Percentiles rank a stretch among this genome's conserved stretches.
Evolutionary conservation across 2,329 filamentous ascomycete genomes (phyloP).

Genomic region (Pseudogymnoascus sp.): DNA sequence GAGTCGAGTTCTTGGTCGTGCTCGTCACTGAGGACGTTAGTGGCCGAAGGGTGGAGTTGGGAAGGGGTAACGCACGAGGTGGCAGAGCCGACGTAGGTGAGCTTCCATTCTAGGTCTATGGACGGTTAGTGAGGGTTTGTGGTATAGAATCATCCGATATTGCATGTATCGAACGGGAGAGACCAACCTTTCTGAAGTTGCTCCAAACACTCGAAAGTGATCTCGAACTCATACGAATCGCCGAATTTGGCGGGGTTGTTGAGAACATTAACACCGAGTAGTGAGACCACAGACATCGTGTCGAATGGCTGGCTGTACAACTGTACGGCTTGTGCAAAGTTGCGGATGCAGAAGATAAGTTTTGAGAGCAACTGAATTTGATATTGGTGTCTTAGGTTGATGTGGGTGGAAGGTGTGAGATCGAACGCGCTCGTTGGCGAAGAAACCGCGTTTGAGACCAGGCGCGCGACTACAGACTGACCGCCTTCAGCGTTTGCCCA

Average conservation of each 20-base stretch:
- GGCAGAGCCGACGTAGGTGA: slow-evolving; percentile 97
- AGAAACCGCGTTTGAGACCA: slow-evolving; percentile 9
- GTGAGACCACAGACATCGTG: slow-evolving; percentile 90
- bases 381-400: slow-evolving; percentile 14
- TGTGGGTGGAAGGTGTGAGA: slow-evolving; percentile 9
- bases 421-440: slow-evolving; percentile 9
- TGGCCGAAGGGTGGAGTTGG: slow-evolving; percentile 16
- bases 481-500: slow-evolving; percentile 3
- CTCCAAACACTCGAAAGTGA: slow-evolving; percentile 97
- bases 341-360: slow-evolving; percentile 19
- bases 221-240: slow-evolving; percentile 92
- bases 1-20: slow-evolving; percentile 98
- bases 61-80: slow-evolving; percentile 65
- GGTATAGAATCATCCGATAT: slow-evolving; percentile 12
- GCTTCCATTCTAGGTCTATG: slow-evolving; percentile 95
- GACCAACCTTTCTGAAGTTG: slow-evolving; percentile 77
- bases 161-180: slow-evolving; percentile 6
- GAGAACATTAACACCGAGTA: slow-evolving; percentile 88
- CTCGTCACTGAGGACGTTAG: slow-evolving; percentile 60
- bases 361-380: slow-evolving; percentile 17
- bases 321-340: slow-evolving; percentile 4
- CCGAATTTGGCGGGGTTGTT: slow-evolving; percentile 96
- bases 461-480: slow-evolving; percentile 3
- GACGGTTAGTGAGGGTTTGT: slow-evolving; percentile 13
- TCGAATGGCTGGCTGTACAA: slow-evolving; percentile 9